These are phyloP conservation scores for Colletotrichum orbiculare DNA, from an alignment of 2,329 filamentous ascomycete species.

Conservation along the genomic window DNA sequence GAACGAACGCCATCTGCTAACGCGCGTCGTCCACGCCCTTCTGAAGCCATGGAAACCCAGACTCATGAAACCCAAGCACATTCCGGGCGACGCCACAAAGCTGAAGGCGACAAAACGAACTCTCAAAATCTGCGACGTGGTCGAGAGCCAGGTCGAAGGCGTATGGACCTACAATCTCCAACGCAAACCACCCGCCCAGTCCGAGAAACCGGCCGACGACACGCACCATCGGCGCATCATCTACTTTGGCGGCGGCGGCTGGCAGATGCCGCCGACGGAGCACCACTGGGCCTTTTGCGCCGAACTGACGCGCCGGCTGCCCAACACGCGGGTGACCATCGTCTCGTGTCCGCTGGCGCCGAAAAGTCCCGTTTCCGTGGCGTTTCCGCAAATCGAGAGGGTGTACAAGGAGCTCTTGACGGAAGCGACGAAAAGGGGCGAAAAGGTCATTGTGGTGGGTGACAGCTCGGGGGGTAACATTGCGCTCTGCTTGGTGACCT, in stretches of 20 bases:
- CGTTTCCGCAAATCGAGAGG: conserved; percentile 58
- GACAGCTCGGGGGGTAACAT: conserved; percentile 69
- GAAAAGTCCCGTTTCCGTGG: conserved; percentile 57
- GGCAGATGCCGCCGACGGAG: conserved; percentile 60
- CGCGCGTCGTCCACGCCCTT: background rate
- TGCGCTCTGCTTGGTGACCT: conserved; percentile 48
- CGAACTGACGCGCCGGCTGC: conserved; percentile 55
- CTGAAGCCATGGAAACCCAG: conserved; percentile 2
- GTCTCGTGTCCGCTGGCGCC: conserved; percentile 67
- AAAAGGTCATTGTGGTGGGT: conserved; percentile 61
- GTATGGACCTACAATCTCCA: conserved; percentile 43
- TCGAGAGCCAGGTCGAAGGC: conserved; percentile 31
- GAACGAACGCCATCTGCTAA: background rate
- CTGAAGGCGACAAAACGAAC: background rate
- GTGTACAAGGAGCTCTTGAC: conserved; percentile 56
- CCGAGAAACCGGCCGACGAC: conserved; percentile 35
- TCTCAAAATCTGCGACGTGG: background rate
- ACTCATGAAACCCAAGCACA: background rate
- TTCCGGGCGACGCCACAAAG: background rate
- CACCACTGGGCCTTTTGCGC: conserved; percentile 65
- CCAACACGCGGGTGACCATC: conserved; percentile 54
- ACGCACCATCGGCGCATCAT: conserved; percentile 48
- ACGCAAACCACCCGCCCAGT: conserved; percentile 3
- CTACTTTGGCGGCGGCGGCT: conserved; percentile 68
- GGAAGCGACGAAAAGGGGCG: conserved; percentile 48